A percentile compares a stretch with the other conserved stretches of the same genome.
Evolutionary conservation across 345 rosid genomes (phyloP).

Genomic region (Carallia brachiata): DNA sequence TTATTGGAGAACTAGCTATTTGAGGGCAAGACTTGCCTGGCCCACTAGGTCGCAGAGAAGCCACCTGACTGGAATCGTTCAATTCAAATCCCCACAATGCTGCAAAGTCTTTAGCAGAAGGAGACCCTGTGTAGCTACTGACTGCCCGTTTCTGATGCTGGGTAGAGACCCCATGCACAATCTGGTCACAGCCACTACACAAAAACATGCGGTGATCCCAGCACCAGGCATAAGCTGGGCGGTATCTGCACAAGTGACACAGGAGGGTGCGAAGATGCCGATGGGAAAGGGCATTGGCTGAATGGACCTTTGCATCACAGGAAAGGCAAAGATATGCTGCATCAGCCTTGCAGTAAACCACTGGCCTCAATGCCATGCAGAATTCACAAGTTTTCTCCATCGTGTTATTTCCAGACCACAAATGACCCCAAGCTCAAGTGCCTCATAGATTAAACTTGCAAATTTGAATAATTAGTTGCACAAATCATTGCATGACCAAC

Average conservation of each 20-base stretch:
- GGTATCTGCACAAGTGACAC: conserved; percentile 54
- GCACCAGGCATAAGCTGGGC: conserved; percentile 55
- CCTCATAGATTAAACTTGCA: conserved; percentile 1
- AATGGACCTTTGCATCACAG: conserved; percentile 86
- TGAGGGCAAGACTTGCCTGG: conserved; percentile 15
- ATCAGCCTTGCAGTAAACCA: conserved; percentile 82
- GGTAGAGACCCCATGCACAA: conserved; percentile 44
- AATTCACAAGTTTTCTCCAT: conserved; percentile 75
- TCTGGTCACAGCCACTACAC: conserved; percentile 58
- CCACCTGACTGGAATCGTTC: conserved; percentile 26
- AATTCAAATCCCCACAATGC: conserved; percentile 60
- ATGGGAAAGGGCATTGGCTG: conserved; percentile 76
- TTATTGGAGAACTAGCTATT: conserved; percentile 19
- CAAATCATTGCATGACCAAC: background rate
- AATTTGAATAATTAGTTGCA: background rate
- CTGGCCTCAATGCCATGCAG: conserved; percentile 64
- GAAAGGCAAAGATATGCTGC: conserved; percentile 76
- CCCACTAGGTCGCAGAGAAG: conserved; percentile 16
- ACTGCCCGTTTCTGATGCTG: conserved; percentile 48
- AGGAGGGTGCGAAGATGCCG: conserved; percentile 73
- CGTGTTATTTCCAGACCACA: conserved; percentile 17
- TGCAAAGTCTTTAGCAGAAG: conserved; percentile 70
- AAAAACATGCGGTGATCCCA: conserved; percentile 58
- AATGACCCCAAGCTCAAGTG: background rate
- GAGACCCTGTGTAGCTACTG: conserved; percentile 64